phyloP scores from a whole-genome alignment of 2,329 filamentous ascomycete genomes.

The Keithomyces neogunnii region DNA sequence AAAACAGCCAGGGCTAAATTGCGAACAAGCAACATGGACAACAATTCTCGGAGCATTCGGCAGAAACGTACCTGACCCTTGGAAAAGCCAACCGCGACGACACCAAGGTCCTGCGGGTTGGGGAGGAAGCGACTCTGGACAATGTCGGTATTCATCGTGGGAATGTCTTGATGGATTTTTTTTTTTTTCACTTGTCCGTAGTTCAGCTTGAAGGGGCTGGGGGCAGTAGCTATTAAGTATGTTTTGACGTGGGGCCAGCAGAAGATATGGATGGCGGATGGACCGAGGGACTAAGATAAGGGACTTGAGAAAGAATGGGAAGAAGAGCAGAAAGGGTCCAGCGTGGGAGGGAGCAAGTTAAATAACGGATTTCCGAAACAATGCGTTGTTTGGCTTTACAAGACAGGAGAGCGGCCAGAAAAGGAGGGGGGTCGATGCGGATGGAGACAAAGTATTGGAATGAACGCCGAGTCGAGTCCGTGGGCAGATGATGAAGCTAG shows the following conservation, averaged over 20 bases:
- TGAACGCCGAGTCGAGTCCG: background rate
- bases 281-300: background rate
- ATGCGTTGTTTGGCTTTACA: background rate
- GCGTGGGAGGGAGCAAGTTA: background rate
- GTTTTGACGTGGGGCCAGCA: background rate
- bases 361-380: conserved; percentile 1
- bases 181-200: conserved; percentile 2
- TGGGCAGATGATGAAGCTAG: conserved; percentile 4
- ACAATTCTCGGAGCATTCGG: background rate
- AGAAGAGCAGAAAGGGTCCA: conserved; percentile 1
- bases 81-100: conserved; percentile 93
- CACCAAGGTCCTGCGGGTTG: conserved; percentile 69
- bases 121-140: conserved; percentile 68
- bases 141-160: conserved; percentile 43
- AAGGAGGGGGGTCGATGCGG: background rate
- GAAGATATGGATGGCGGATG: background rate
- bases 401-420: background rate
- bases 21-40: background rate
- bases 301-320: conserved; percentile 3
- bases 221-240: background rate
- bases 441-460: background rate
- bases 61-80: conserved; percentile 73
- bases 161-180: conserved; percentile 1
- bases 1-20: background rate
- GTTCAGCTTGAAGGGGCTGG: background rate